Evolutionary conservation across 768 basidiomycete genomes (phyloP).

Genomic region (Mycena latifolia): DNA sequence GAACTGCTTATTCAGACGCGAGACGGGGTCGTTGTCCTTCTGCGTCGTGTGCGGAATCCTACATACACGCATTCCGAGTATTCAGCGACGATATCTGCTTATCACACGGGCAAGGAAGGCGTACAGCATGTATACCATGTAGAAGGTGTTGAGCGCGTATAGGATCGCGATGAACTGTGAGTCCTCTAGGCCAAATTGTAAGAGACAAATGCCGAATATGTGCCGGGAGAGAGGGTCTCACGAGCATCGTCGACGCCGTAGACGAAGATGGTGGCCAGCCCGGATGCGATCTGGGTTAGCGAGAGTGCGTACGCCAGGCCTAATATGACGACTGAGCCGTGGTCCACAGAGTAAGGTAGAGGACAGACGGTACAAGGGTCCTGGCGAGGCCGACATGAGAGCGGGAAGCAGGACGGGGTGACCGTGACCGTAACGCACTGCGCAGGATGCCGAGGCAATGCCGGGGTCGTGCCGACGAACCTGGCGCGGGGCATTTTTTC

Average conservation of each 20-base stretch:
- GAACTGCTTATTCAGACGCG: conserved; percentile 33
- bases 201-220: background rate
- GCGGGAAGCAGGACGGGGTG: too few species aligned
- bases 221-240: background rate
- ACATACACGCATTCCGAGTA: background rate
- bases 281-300: conserved; percentile 25
- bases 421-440: too few species aligned
- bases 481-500: too few species aligned
- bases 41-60: conserved; percentile 27
- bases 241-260: conserved; percentile 33
- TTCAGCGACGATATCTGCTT: too few species aligned
- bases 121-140: conserved; percentile 32
- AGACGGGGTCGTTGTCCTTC: conserved; percentile 24
- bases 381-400: too few species aligned
- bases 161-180: conserved; percentile 33
- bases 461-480: too few species aligned
- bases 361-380: too few species aligned
- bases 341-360: too few species aligned
- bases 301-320: conserved; percentile 20
- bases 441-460: too few species aligned
- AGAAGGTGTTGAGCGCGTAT: conserved; percentile 25
- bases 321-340: background rate
- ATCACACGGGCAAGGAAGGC: background rate
- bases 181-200: conserved; percentile 12
- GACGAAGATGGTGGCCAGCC: conserved; percentile 29